Evolutionary conservation across 148 eudicot genomes (phyloP).

Genomic region (Fagopyrum homotropicum): DNA sequence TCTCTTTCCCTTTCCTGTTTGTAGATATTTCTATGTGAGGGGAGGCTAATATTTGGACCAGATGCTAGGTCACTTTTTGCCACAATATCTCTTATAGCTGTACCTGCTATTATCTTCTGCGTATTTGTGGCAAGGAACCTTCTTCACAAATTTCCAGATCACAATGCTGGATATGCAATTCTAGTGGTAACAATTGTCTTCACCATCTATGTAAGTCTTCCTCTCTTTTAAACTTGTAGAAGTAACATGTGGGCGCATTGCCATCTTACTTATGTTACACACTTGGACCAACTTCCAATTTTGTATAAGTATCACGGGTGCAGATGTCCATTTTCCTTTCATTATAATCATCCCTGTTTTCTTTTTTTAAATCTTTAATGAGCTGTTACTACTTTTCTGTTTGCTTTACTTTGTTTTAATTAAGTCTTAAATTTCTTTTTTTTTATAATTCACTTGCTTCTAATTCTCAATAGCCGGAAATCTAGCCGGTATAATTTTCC

Average conservation of each 20-base stretch:
- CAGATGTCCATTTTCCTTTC: too few relatives aligned
- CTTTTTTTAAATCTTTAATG: too few relatives aligned
- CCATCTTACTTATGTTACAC: background rate
- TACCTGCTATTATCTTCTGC: slow-evolving; percentile 52
- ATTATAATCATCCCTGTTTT: too few relatives aligned
- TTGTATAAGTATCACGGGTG: too few relatives aligned
- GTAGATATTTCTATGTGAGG: slow-evolving; percentile 54
- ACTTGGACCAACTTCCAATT: too few relatives aligned
- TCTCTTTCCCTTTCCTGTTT: background rate
- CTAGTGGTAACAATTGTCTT: slow-evolving; percentile 43
- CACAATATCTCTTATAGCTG: slow-evolving; percentile 47
- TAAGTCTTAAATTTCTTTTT: too few relatives aligned
- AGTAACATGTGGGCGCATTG: background rate
- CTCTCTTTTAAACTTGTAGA: background rate
- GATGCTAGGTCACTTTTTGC: slow-evolving; percentile 63
- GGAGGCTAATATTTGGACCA: slow-evolving; percentile 74
- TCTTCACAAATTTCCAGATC: slow-evolving; percentile 33
- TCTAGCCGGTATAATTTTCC: too few relatives aligned
- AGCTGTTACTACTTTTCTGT: too few relatives aligned
- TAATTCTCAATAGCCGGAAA: too few relatives aligned
- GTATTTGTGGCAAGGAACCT: slow-evolving; percentile 50
- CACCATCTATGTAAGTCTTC: slow-evolving; percentile 50
- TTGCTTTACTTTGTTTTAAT: too few relatives aligned
- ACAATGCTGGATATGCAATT: slow-evolving; percentile 62
- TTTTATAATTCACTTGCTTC: too few relatives aligned